Evolutionary conservation across 129 eudicot genomes (phyloP).

Genomic region (Cynara cardunculus): DNA sequence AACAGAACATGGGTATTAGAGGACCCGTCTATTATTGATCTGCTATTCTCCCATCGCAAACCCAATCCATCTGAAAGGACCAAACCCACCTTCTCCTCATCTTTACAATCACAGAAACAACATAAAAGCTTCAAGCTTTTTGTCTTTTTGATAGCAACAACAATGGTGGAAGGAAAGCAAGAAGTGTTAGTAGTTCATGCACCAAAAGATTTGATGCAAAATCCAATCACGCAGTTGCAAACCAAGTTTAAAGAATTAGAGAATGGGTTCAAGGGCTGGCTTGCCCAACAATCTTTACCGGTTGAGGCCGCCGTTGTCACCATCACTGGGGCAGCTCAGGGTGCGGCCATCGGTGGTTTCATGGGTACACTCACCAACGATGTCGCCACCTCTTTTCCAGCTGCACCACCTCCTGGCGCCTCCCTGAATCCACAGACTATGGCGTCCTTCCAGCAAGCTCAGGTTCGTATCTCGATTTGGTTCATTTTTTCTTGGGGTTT

Average conservation of each 20-base stretch:
- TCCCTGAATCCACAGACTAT: slow-evolving; percentile 47
- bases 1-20: not conserved
- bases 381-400: slow-evolving; percentile 29
- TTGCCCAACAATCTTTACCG: slow-evolving; percentile 61
- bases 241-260: slow-evolving; percentile 62
- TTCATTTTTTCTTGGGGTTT: not conserved
- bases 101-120: not conserved
- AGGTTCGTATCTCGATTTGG: slow-evolving; percentile 29
- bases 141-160: slow-evolving; percentile 1
- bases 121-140: not conserved
- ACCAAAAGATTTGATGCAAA: slow-evolving; percentile 24
- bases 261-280: slow-evolving; percentile 53
- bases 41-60: not conserved
- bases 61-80: slow-evolving; percentile 9
- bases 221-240: slow-evolving; percentile 55
- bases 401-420: slow-evolving; percentile 54
- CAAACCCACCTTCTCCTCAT: not conserved
- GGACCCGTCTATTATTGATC: not conserved
- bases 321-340: slow-evolving; percentile 64
- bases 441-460: slow-evolving; percentile 84
- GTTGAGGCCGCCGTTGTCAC: slow-evolving; percentile 78
- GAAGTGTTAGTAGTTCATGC: slow-evolving; percentile 18
- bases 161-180: slow-evolving; percentile 51
- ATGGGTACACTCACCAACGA: slow-evolving; percentile 75
- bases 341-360: slow-evolving; percentile 74